Base-by-base conservation (phyloP, 23 red algal species). In the Gracilaria domingensis region DNA sequence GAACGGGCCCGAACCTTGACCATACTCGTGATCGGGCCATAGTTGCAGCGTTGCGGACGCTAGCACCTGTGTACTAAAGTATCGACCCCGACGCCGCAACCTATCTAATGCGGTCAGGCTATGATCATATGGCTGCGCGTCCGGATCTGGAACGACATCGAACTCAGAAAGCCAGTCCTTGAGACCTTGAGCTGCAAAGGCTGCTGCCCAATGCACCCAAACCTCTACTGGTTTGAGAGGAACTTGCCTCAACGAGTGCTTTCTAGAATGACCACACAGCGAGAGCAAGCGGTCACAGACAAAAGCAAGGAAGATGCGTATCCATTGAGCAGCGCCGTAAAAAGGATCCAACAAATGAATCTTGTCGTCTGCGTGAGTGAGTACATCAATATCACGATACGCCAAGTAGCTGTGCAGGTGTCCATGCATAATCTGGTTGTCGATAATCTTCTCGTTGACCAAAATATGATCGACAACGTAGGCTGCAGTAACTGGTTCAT, bases 341-440 rank as follows among this genome's bases (percentile, higher is more conserved):
- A 78, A 35, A 18, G 71, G 49, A 75, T 47, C 37, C 50, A 53
- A 61, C 4, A 69, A 39, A 40, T 75, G 66, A 26, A 62, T 35
- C 28, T 20, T 61, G 12, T 54, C 54, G 21, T 58, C 59, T 4
- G 44, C 84, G 35, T 72, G 67, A 9, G 40, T 75, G 71, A 58
- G 58, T 42, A 82, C 21, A 51, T 59, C 24, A 49, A 58, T 44
- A 6, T 82, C 20, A 34, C 71, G 36, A n/a, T 37, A 76, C 4
- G 66, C 65, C 47, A 75, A 21, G 33, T 35, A 75, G 59, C 67
- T 73, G 30, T 59, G 66, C 16, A 75, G 18, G 35, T 75, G 42
- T 39, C 84, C 84, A 24, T 88, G 53, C 51, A 88, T 47, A 53
- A 88, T 88, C 57, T 88, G 84, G 45, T 88, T 88, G 69, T 88